These are phyloP conservation scores for Naganishia sp. DNA, from an alignment of 1,284 basidiomycete genomes.

Conservation along the genomic window DNA sequence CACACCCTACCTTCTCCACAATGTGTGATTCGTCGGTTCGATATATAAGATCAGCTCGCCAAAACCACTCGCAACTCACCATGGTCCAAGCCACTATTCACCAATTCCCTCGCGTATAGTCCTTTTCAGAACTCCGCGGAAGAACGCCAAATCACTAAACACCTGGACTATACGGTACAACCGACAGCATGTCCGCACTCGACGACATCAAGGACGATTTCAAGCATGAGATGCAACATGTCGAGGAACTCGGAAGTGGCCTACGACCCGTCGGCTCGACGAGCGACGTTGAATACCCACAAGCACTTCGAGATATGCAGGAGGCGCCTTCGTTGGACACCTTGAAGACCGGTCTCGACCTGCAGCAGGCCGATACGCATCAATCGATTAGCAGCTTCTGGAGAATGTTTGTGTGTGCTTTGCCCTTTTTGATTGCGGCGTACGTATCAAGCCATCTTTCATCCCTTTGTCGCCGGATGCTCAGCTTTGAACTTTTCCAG, in stretches of 20 bases:
- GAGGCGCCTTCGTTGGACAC: constrained; percentile 21
- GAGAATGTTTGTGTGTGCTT: constrained; percentile 21
- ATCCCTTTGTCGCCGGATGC: neutral
- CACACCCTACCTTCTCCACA: neutral
- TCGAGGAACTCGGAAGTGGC: constrained; percentile 5
- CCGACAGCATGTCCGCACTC: constrained; percentile 10
- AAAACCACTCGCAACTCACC: constrained; percentile 1
- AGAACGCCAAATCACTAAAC: neutral
- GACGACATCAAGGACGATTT: constrained; percentile 22
- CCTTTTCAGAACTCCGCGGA: neutral
- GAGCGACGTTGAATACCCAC: constrained; percentile 29
- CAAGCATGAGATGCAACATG: constrained; percentile 27
- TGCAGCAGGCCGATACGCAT: constrained; percentile 19
- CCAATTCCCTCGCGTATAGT: constrained; percentile 4
- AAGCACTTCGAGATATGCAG: constrained; percentile 23
- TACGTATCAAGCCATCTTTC: neutral
- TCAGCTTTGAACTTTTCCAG: neutral
- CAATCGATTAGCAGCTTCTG: constrained; percentile 1
- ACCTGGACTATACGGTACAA: neutral
- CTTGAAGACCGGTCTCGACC: constrained; percentile 6
- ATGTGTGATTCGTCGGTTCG: neutral
- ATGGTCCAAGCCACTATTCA: constrained; percentile 19
- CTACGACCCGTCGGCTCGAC: neutral
- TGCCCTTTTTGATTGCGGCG: constrained; percentile 27
- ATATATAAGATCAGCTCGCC: neutral